Evolutionary conservation across 2,329 filamentous ascomycete genomes (phyloP).

Genomic region (Fusarium mexicanum): DNA sequence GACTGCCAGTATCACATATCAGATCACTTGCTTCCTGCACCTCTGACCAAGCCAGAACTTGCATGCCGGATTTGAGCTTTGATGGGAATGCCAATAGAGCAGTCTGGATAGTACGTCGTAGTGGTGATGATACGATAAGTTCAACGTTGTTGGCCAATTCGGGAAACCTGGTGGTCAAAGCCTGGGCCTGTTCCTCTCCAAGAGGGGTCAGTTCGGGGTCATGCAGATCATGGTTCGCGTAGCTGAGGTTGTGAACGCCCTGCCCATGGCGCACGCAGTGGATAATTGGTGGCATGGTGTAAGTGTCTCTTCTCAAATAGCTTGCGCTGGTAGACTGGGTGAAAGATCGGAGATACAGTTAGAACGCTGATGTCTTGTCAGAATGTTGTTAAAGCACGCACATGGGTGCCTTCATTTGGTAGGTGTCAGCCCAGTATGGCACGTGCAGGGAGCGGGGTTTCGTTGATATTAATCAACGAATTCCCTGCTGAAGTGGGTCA

Average conservation of each 20-base stretch:
- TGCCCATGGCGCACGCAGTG: not conserved
- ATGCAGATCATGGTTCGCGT: not conserved
- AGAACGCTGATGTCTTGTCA: not conserved
- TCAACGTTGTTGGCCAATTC: not conserved
- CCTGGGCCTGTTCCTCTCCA: not conserved
- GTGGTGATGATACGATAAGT: not conserved
- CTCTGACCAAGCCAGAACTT: not conserved
- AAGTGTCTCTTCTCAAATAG: not conserved
- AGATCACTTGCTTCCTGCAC: constrained; percentile 1
- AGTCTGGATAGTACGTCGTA: not conserved
- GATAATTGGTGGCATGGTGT: not conserved
- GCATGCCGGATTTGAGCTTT: not conserved
- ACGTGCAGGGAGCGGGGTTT: not conserved
- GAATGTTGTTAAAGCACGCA: not conserved
- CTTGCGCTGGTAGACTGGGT: not conserved
- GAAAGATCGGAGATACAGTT: not conserved
- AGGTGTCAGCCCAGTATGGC: not conserved
- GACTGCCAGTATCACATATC: not conserved
- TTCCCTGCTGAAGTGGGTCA: not conserved
- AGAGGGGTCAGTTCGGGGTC: not conserved
- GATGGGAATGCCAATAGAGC: not conserved
- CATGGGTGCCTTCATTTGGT: not conserved
- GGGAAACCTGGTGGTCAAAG: not conserved
- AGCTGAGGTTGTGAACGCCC: not conserved
- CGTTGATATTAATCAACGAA: not conserved